Percentiles rank a stretch among this genome's conserved stretches.
Evolutionary conservation across 2,329 filamentous ascomycete species (phyloP).

Genomic region (Colletotrichum musicola): DNA sequence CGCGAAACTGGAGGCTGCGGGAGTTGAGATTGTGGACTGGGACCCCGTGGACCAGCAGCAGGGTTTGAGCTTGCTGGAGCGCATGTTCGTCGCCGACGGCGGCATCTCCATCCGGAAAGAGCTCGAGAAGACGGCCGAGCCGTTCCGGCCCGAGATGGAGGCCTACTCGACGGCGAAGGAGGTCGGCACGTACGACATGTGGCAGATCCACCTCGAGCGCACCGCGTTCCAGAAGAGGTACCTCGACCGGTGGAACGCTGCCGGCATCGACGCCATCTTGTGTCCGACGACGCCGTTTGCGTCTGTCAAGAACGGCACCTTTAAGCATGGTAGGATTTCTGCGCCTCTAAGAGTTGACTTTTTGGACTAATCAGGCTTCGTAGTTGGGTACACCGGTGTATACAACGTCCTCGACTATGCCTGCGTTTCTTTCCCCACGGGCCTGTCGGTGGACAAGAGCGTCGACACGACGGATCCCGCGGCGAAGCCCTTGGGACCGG

Average conservation of each 20-base stretch:
- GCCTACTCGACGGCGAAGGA: constrained; percentile 50
- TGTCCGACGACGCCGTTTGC: constrained; percentile 66
- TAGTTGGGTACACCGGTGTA: constrained; percentile 64
- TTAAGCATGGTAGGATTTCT: constrained; percentile 55
- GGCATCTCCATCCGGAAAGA: constrained; percentile 55
- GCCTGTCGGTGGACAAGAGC: constrained; percentile 54
- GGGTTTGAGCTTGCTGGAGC: constrained; percentile 52
- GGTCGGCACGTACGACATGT: constrained; percentile 59
- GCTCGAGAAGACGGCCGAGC: constrained; percentile 57
- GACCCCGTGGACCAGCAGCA: constrained; percentile 56
- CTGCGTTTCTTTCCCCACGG: constrained; percentile 60
- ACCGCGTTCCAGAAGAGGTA: constrained; percentile 60
- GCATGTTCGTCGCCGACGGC: constrained; percentile 64
- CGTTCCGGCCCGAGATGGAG: constrained; percentile 54
- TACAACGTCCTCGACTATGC: constrained; percentile 64
- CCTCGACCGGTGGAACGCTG: constrained; percentile 59
- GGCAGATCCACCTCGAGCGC: constrained; percentile 61
- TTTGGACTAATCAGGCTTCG: neutral
- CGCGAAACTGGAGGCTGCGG: constrained; percentile 56
- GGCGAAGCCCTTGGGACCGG: constrained; percentile 51
- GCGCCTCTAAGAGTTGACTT: neutral
- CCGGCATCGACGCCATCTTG: constrained; percentile 71
- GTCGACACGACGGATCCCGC: constrained; percentile 49
- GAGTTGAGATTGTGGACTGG: constrained; percentile 67
- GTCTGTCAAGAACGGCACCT: constrained; percentile 56